phyloP scores from a whole-genome alignment of 1,139 yeast species.

The Pichia sp. region DNA sequence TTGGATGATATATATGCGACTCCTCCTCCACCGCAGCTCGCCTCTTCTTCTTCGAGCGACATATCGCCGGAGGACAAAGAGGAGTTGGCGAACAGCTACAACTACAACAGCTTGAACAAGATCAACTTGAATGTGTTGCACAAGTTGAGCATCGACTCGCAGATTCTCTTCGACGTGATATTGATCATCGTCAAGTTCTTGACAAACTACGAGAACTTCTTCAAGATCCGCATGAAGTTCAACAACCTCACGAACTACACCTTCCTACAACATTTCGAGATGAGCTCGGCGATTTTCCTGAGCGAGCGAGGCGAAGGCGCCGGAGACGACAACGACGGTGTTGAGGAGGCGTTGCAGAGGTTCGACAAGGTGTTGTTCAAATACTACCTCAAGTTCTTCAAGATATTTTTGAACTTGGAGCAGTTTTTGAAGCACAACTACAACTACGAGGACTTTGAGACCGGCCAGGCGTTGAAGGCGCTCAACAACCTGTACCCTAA shows the following conservation, averaged over 20 bases:
- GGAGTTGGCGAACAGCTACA: constrained; percentile 4
- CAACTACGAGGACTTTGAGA: constrained; percentile 38
- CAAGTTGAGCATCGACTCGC: constrained; percentile 33
- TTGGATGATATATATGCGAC: constrained; percentile 17
- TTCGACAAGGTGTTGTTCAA: constrained; percentile 31
- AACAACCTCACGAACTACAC: constrained; percentile 27
- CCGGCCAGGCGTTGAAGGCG: constrained; percentile 24
- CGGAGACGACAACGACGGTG: background rate
- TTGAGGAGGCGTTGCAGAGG: constrained; percentile 11
- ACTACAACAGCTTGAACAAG: constrained; percentile 21
- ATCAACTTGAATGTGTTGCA: constrained; percentile 29
- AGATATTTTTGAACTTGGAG: constrained; percentile 42
- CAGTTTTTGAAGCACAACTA: constrained; percentile 39
- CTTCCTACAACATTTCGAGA: constrained; percentile 31
- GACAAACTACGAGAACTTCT: constrained; percentile 30
- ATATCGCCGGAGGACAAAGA: background rate
- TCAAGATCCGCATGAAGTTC: constrained; percentile 29
- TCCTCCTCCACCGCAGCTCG: constrained; percentile 6
- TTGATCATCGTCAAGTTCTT: constrained; percentile 32
- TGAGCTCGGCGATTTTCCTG: constrained; percentile 26
- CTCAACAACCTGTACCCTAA: constrained; percentile 9
- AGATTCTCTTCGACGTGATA: constrained; percentile 34
- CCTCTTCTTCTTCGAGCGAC: background rate
- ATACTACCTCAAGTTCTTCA: constrained; percentile 39
- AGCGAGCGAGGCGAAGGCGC: constrained; percentile 5